Evolutionary conservation across 345 rosid genomes (phyloP).

Genomic region (Eucalyptus rudis): DNA sequence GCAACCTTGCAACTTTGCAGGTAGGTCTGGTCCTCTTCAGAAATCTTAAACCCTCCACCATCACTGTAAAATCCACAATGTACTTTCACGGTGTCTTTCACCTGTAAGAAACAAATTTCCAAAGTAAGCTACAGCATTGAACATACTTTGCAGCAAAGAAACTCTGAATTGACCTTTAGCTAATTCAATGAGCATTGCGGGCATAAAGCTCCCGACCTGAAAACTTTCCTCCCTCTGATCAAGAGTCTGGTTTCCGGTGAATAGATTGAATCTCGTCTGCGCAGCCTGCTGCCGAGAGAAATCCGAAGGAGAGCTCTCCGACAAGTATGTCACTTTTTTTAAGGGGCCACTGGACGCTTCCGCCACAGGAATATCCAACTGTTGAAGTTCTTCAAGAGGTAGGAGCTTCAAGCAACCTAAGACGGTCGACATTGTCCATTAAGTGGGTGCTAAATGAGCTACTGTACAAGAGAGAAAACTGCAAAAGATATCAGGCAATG

Average conservation of each 20-base stretch:
- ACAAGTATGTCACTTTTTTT: constrained; percentile 43
- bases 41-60: constrained; percentile 62
- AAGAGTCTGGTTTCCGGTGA: constrained; percentile 72
- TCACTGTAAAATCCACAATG: constrained; percentile 88
- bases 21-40: constrained; percentile 55
- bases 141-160: background rate
- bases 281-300: constrained; percentile 12
- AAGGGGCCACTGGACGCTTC: constrained; percentile 35
- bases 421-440: background rate
- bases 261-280: constrained; percentile 58
- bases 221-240: constrained; percentile 75
- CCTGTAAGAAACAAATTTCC: constrained; percentile 24
- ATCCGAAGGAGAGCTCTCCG: constrained; percentile 9
- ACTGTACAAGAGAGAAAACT: background rate
- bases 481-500: background rate
- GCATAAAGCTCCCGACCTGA: constrained; percentile 25
- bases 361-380: constrained; percentile 36
- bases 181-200: background rate
- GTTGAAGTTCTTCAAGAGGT: constrained; percentile 60
- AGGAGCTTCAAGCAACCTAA: constrained; percentile 83
- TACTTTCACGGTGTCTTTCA: constrained; percentile 39
- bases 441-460: background rate
- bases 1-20: constrained; percentile 51
- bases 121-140: background rate
- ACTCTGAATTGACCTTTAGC: background rate